Evolutionary conservation across 139 green algal species (phyloP).

Genomic region (Tetraselmis striata): DNA sequence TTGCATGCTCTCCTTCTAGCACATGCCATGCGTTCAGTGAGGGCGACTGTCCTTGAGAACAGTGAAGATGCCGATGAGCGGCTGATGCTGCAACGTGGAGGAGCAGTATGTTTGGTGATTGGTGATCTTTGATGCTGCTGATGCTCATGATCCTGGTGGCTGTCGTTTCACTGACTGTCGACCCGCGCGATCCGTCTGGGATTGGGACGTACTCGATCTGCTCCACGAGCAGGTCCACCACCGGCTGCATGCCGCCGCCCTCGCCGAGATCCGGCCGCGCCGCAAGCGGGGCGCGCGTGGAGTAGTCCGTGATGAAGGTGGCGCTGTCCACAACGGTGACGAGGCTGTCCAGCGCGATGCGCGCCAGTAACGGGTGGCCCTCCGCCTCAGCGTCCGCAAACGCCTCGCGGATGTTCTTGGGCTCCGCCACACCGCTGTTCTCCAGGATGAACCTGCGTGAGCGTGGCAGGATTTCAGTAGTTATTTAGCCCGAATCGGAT

Average conservation of each 20-base stretch:
- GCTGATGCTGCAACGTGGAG: too few relatives aligned
- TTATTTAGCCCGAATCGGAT: too few relatives aligned
- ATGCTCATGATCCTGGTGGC: too few relatives aligned
- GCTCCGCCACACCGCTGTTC: conserved; percentile 88
- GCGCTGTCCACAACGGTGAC: conserved; percentile 76
- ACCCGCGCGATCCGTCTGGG: too few relatives aligned
- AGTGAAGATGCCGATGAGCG: too few relatives aligned
- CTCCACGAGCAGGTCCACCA: conserved; percentile 90
- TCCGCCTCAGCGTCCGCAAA: conserved; percentile 66
- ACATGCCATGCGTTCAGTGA: too few relatives aligned
- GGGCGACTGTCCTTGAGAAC: too few relatives aligned
- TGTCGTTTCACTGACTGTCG: too few relatives aligned
- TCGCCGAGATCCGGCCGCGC: conserved; percentile 81
- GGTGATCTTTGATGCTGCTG: too few relatives aligned
- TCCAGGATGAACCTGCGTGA: conserved; percentile 75
- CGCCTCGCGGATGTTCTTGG: conserved; percentile 82
- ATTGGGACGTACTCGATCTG: conserved; percentile 58
- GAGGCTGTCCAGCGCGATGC: conserved; percentile 73
- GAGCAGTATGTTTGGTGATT: too few relatives aligned
- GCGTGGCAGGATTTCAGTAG: background rate
- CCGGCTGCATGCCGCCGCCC: conserved; percentile 69
- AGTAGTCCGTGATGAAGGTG: conserved; percentile 77
- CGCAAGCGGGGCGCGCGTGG: conserved; percentile 49
- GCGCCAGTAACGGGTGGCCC: conserved; percentile 60
- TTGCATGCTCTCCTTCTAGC: too few relatives aligned